These are phyloP conservation scores for Tricholoma terreum DNA, from an alignment of 768 basidiomycete genomes.

Conservation along the genomic window DNA sequence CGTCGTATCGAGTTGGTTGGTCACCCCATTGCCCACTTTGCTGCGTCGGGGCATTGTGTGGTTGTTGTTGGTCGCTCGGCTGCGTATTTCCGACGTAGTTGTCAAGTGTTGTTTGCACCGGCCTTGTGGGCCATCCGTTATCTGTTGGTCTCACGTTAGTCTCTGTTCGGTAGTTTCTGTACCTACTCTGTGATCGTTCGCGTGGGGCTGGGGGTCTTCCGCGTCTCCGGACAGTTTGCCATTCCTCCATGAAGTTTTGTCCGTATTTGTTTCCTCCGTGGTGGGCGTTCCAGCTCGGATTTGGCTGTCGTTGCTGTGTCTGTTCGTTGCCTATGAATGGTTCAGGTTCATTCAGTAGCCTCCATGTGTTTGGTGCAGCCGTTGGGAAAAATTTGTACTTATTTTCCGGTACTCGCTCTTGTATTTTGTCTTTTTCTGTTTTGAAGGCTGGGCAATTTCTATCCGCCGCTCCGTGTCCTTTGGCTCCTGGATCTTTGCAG, in stretches of 20 bases:
- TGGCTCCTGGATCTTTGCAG: conserved; percentile 14
- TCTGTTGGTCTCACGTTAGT: neutral
- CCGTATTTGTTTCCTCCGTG: neutral
- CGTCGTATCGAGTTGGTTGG: neutral
- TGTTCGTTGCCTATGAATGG: neutral
- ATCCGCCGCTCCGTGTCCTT: conserved; percentile 27
- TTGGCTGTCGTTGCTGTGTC: neutral
- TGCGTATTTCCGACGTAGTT: neutral
- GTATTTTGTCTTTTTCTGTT: conserved; percentile 3
- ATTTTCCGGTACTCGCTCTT: conserved; percentile 10
- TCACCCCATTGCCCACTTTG: neutral
- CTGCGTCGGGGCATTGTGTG: neutral
- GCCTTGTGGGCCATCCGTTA: neutral
- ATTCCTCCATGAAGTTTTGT: neutral
- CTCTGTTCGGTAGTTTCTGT: neutral
- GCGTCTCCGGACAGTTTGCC: neutral
- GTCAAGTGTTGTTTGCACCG: neutral
- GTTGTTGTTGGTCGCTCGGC: neutral
- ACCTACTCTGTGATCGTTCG: neutral
- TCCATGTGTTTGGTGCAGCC: conserved; percentile 7
- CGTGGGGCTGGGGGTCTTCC: neutral
- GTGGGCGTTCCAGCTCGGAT: neutral
- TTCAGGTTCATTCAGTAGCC: neutral
- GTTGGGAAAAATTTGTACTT: conserved; percentile 13
- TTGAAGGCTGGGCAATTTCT: conserved; percentile 14